Base-by-base conservation (phyloP, 139 green algal genomes). In the Coelastrella sp. region DNA sequence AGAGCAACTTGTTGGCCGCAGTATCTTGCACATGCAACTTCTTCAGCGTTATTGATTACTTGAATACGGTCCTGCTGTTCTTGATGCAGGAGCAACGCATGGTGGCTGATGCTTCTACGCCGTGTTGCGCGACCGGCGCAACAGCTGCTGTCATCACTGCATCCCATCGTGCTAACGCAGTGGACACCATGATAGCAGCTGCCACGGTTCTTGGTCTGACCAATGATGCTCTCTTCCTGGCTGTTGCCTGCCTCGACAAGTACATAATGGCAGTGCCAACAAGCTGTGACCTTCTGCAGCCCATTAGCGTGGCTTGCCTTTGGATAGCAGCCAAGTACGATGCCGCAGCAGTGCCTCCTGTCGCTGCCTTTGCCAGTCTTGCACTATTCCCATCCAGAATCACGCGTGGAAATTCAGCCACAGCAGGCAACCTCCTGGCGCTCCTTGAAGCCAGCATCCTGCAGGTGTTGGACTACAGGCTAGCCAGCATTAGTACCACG, bases 261-360 rank as follows among this genome's bases (percentile, higher is more conserved):
- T 84, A 73, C 59, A 13, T 74, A 17, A 57, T 57, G 30, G 38
- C 4, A 1, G 30, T 48, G 59, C 53, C 59, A 0, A 59, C 38
- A 35, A 21, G 25, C 21, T 37, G 41, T 19, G 15, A 73, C n/a
- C 76, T 74, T 53, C 57, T 84, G 57, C 59, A 84, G 57, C 76
- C 59, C 0, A n/a, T 38, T 21, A 57, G 13, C n/a, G 40, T 84
- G 38, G 76, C 76, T 25, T 84, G 76, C 76, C 30, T 84, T 34
- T 67, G 76, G 41, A 19, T 73, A 32, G 53, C 76, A 8, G 57
- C 21, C 35, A 84, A 84, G 37, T 84, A 74, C 27, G 76, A 84
- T 53, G 17, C 19, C 0, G 2, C n/a, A 25, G 19, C 32, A 2
- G 15, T 51, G 48, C 73, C 73, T 30, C 48, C 73, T 35, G 73